Evolutionary conservation across 164 flowering plant species (phyloP), one percentile per base, ranked within the genome.

Genomic region (Magnolia sinica): DNA sequence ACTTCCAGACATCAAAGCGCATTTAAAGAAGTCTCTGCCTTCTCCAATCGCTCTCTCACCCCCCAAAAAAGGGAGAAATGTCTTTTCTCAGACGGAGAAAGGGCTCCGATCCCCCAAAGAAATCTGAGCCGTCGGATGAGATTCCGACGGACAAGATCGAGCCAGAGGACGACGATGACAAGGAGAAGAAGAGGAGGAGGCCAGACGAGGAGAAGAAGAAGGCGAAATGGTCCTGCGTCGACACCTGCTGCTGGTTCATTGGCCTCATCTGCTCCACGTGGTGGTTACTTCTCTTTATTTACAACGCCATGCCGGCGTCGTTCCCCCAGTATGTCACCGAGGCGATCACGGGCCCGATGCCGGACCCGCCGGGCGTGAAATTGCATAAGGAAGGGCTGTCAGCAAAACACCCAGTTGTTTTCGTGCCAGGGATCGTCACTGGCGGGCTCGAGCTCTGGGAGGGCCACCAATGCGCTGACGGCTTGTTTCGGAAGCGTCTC

Each of bases 361-460:
- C 95, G 18, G 98, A 96, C 68, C 93, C 97, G 0, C 99, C 99
- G 0, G 99, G 99, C n/a, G 87, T 90, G 67, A 96, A 90, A 76
- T 70, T 94, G 84, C 81, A 68, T 52, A 94, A 92, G 77, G 98
- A 92, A 51, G 99, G 97, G 63, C 71, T 96, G 70, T 72, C 2
- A 61, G 99, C 83, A 45, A 89, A 87, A 82, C 99, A 96, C 76
- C 99, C 99, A 0, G 96, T 96, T 77, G 95, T 96, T 10, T 96
- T 96, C 70, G 94, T 96, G 29, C 99, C 99, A 0, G 98, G 98
- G 76, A 94, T 96, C n/a, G 99, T 96, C 11, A 96, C 99, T 0
- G 97, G 93, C 0, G 99, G 99, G 67, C 89, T 96, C 19, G 99
- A 96, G 86, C 79, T 94, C 31, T 94, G 99, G 99, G 98, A 96